A percentile compares a stretch with the other conserved stretches of the same genome.
phyloP scores from a whole-genome alignment of 768 basidiomycete species.

The Serendipita indica region DNA sequence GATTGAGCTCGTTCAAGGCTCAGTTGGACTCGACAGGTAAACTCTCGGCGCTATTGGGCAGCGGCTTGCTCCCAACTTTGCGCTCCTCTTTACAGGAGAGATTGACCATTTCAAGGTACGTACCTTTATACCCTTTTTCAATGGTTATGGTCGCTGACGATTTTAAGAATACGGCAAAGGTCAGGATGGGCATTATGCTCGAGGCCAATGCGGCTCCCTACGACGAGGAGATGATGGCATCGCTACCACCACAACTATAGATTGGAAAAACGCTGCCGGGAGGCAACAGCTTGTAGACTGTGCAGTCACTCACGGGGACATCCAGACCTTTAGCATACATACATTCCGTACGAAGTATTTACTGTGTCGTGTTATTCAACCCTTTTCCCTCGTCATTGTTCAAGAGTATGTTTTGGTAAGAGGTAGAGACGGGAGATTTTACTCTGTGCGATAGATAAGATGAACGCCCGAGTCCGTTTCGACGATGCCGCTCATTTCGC shows the following conservation, averaged over 20 bases:
- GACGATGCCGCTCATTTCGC: conserved; percentile 67
- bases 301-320: too few relatives aligned
- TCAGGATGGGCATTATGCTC: conserved; percentile 96
- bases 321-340: too few relatives aligned
- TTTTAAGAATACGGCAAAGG: conserved; percentile 79
- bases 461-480: conserved; percentile 92
- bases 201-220: conserved; percentile 35
- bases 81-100: conserved; percentile 89
- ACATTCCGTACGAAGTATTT: not conserved
- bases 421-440: too few relatives aligned
- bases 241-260: conserved; percentile 15
- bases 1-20: conserved; percentile 85
- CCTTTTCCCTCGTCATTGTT: too few relatives aligned
- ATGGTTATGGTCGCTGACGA: not conserved
- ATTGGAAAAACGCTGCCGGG: not conserved
- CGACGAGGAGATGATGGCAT: conserved; percentile 19
- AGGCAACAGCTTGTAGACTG: too few relatives aligned
- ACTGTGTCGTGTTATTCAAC: not conserved
- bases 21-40: conserved; percentile 93
- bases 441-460: conserved; percentile 75
- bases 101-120: conserved; percentile 95
- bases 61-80: conserved; percentile 86
- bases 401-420: too few relatives aligned
- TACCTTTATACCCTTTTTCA: conserved; percentile 2
- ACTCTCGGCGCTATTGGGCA: conserved; percentile 86